phyloP scores from a whole-genome alignment of 352 stramenopile genomes.

The Phytophthora pinifolia region DNA sequence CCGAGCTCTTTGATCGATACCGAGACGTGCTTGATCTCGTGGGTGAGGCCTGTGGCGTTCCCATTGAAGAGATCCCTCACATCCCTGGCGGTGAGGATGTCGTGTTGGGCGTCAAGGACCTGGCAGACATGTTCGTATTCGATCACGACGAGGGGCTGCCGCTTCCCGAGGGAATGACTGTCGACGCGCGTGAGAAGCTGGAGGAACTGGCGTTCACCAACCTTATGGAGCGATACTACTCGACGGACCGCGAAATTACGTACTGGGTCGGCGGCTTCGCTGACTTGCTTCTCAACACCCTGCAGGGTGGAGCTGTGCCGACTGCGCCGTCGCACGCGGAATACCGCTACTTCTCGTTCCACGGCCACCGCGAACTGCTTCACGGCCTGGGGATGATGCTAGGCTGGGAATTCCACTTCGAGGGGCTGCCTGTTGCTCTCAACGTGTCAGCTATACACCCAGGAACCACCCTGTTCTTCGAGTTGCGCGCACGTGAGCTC shows the following conservation, averaged over 20 bases:
- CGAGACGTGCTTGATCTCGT: conserved; percentile 54
- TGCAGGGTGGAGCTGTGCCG: conserved; percentile 54
- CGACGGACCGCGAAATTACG: conserved; percentile 72
- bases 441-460: conserved; percentile 69
- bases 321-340: conserved; percentile 42
- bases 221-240: conserved; percentile 87
- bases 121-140: conserved; percentile 85
- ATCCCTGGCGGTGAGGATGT: conserved; percentile 67
- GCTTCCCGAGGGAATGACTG: conserved; percentile 52
- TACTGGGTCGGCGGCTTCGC: conserved; percentile 85
- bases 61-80: conserved; percentile 53
- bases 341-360: conserved; percentile 84
- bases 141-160: conserved; percentile 67
- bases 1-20: conserved; percentile 62
- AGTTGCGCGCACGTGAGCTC: conserved; percentile 48
- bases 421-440: conserved; percentile 61
- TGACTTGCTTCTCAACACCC: conserved; percentile 61
- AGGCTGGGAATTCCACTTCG: conserved; percentile 75
- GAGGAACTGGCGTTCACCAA: conserved; percentile 78
- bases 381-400: conserved; percentile 80
- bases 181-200: conserved; percentile 50
- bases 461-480: conserved; percentile 82
- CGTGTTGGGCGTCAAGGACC: conserved; percentile 78
- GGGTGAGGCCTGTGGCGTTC: conserved; percentile 58
- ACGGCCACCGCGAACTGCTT: conserved; percentile 79